Conservation (phyloP, 2,329 filamentous ascomycete species). For the Xylaria sp. region DNA sequence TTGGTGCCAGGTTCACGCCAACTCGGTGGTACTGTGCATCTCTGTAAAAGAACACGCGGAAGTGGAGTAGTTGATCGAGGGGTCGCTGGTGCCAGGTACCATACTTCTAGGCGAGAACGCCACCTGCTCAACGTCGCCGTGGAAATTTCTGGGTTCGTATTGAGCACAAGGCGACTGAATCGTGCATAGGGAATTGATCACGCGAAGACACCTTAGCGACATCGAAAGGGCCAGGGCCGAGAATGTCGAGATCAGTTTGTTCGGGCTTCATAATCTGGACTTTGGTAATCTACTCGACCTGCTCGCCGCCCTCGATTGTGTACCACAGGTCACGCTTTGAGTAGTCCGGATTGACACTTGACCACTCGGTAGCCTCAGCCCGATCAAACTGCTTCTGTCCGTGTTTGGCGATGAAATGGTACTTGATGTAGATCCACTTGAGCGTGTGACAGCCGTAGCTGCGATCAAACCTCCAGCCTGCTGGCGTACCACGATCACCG, state of each 20-base stretch:
- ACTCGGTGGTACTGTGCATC: slow-evolving; percentile 59
- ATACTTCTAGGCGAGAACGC: slow-evolving; percentile 58
- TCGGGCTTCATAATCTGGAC: slow-evolving; percentile 62
- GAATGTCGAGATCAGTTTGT: slow-evolving; percentile 52
- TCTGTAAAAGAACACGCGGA: slow-evolving; percentile 55
- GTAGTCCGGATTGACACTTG: slow-evolving; percentile 57
- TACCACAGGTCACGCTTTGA: slow-evolving; percentile 61
- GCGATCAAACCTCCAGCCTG: slow-evolving; percentile 46
- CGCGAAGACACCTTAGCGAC: slow-evolving; percentile 60
- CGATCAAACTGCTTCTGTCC: slow-evolving; percentile 55
- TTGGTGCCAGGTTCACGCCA: slow-evolving; percentile 57
- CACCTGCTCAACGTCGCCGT: slow-evolving; percentile 56
- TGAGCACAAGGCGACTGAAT: slow-evolving; percentile 57
- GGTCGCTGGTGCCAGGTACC: slow-evolving; percentile 57
- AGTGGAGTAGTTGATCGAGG: slow-evolving; percentile 55
- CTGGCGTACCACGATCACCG: neutral
- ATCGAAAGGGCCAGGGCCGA: slow-evolving; percentile 60
- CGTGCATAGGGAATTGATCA: slow-evolving; percentile 53
- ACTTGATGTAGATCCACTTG: slow-evolving; percentile 58
- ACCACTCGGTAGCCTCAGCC: slow-evolving; percentile 50
- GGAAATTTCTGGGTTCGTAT: slow-evolving; percentile 53
- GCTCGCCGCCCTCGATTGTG: slow-evolving; percentile 57
- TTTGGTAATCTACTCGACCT: slow-evolving; percentile 60
- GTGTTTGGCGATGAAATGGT: slow-evolving; percentile 53
- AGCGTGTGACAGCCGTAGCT: slow-evolving; percentile 55